These are phyloP conservation scores for Sinapis alba DNA, from an alignment of 441 rosid genomes.

Conservation along the genomic window DNA sequence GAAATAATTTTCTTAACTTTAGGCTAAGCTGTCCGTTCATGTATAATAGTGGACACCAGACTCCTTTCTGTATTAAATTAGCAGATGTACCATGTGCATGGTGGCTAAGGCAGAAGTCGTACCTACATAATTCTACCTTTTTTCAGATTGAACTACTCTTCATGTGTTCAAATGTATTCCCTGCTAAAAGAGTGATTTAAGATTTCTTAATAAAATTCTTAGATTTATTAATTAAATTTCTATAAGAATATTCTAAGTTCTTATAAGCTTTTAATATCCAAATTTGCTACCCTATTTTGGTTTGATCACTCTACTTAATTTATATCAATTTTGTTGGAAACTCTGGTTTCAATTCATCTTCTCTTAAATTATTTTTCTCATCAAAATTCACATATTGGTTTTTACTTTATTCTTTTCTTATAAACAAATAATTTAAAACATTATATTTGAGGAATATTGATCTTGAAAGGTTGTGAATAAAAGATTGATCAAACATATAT, in stretches of 20 bases:
- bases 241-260: neutral
- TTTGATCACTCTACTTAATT: neutral
- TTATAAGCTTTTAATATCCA: neutral
- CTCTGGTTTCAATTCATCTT: neutral
- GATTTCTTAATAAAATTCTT: too few species aligned
- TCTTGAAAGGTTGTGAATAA: neutral
- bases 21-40: neutral
- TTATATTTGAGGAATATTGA: neutral
- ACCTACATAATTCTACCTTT: neutral
- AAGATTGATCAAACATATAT: neutral
- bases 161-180: neutral
- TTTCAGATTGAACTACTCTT: neutral
- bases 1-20: too few species aligned
- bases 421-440: neutral
- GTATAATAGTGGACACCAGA: neutral
- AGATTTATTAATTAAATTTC: too few species aligned
- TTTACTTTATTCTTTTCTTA: neutral
- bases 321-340: neutral
- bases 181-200: neutral
- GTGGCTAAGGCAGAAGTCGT: slow-evolving; percentile 3
- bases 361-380: neutral
- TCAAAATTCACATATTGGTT: neutral
- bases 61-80: neutral
- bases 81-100: slow-evolving; percentile 18
- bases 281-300: too few species aligned